These are phyloP conservation scores for Alnus rubra DNA, from an alignment of 306 rosid species.

Conservation along the genomic window DNA sequence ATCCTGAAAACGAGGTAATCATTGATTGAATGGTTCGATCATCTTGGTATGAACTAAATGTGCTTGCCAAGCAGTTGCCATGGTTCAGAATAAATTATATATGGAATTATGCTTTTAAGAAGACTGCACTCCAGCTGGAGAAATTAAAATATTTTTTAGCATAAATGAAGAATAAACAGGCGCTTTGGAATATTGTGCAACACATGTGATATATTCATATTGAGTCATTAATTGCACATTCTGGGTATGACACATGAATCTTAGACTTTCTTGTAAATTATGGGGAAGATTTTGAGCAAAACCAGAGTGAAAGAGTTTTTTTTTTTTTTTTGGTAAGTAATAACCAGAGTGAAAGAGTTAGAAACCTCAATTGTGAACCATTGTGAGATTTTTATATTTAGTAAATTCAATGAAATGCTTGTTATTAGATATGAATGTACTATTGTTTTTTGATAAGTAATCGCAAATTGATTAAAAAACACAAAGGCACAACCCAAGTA, in stretches of 20 bases:
- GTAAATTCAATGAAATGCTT: too few species aligned
- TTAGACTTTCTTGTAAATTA: not conserved
- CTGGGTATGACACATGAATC: not conserved
- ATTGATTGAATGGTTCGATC: not conserved
- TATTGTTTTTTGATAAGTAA: too few species aligned
- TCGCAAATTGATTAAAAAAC: too few species aligned
- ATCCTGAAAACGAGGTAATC: constrained; percentile 84
- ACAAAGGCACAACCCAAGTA: too few species aligned
- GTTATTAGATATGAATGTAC: too few species aligned
- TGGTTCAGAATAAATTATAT: constrained; percentile 11
- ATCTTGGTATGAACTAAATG: not conserved
- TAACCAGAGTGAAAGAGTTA: not conserved
- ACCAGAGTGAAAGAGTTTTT: not conserved
- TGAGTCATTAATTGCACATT: not conserved
- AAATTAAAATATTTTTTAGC: not conserved
- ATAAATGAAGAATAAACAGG: not conserved
- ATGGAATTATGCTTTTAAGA: constrained; percentile 25
- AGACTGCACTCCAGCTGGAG: not conserved
- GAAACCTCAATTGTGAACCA: not conserved
- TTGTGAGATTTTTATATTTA: too few species aligned
- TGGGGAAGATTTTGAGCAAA: not conserved
- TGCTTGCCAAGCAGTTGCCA: constrained; percentile 1
- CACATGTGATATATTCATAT: not conserved
- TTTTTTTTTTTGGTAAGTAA: too few species aligned
- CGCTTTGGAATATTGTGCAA: not conserved